Evolutionary conservation across 2,329 filamentous ascomycete species (phyloP).

Genomic region (Aspergillus tamarii): DNA sequence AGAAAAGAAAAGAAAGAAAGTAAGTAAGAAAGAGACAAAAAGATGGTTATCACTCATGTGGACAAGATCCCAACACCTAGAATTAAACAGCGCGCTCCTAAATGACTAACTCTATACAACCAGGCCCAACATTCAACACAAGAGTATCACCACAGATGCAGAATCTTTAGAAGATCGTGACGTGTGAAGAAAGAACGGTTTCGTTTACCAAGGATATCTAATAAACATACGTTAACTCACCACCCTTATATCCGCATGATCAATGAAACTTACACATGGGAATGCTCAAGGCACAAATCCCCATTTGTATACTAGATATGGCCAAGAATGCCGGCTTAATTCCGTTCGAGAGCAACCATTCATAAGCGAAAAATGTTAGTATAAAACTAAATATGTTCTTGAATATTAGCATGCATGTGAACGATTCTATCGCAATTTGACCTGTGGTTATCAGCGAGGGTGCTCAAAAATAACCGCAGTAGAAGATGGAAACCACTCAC

Average conservation of each 20-base stretch:
- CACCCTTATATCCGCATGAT: slow-evolving; percentile 1
- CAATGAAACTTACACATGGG: slow-evolving; percentile 70
- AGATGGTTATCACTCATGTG: no score
- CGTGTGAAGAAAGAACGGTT: slow-evolving; percentile 74
- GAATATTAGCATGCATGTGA: slow-evolving; percentile 88
- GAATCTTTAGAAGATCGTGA: slow-evolving; percentile 68
- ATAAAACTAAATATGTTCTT: slow-evolving; percentile 93
- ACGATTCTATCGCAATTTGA: slow-evolving; percentile 81
- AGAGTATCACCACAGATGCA: slow-evolving; percentile 32
- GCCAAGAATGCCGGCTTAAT: slow-evolving; percentile 67
- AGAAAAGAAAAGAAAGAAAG: no score
- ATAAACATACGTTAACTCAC: not conserved
- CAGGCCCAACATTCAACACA: not conserved
- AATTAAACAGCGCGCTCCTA: not conserved
- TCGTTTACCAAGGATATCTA: slow-evolving; percentile 78
- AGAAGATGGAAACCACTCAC: slow-evolving; percentile 54
- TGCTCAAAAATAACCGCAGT: not conserved
- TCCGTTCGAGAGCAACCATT: slow-evolving; percentile 71
- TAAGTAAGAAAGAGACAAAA: no score
- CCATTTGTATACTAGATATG: slow-evolving; percentile 76
- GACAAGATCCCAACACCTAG: no score
- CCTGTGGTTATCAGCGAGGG: slow-evolving; percentile 48
- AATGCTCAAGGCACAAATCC: slow-evolving; percentile 72
- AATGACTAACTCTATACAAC: not conserved
- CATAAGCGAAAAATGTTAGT: slow-evolving; percentile 79